Evolutionary conservation across 352 stramenopile species (phyloP).

Genomic region (Phytophthora foliorum): DNA sequence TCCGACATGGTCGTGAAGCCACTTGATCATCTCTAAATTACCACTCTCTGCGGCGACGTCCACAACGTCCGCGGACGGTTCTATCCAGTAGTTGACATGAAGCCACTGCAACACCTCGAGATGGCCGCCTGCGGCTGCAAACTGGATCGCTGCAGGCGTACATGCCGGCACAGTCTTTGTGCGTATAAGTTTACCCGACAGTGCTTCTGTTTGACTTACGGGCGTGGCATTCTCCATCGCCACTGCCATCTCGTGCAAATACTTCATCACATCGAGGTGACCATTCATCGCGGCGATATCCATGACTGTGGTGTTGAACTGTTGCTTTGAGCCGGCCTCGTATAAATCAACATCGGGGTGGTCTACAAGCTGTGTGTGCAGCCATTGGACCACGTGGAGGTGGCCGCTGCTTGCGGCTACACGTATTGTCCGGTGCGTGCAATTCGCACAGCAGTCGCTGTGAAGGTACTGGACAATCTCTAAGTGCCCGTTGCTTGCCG

Average conservation of each 20-base stretch:
- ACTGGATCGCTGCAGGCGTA: conserved; percentile 26
- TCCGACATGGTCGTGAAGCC: conserved; percentile 24
- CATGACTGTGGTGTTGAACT: conserved; percentile 37
- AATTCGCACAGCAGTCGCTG: conserved; percentile 20
- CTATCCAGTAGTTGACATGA: conserved; percentile 28
- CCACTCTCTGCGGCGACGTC: conserved; percentile 33
- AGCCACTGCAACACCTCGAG: conserved; percentile 44
- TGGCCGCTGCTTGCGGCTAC: conserved; percentile 31
- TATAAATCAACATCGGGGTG: conserved; percentile 22
- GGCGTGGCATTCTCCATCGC: conserved; percentile 11
- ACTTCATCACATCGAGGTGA: conserved; percentile 41
- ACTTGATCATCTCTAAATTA: conserved; percentile 41
- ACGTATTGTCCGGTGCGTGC: conserved; percentile 30
- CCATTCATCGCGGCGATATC: conserved; percentile 43
- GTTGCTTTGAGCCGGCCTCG: conserved; percentile 20
- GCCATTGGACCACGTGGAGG: conserved; percentile 32
- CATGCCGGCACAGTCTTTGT: conserved; percentile 23
- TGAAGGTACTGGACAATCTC: conserved; percentile 36
- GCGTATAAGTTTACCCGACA: background rate
- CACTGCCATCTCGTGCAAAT: conserved; percentile 27
- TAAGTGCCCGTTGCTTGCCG: conserved; percentile 31
- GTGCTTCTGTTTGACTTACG: background rate
- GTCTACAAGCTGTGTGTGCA: conserved; percentile 23
- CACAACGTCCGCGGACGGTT: conserved; percentile 29
- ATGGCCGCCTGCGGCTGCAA: conserved; percentile 25